These are phyloP conservation scores for Fusarium burgessii DNA, from an alignment of 2,329 filamentous ascomycete genomes.

Conservation along the genomic window DNA sequence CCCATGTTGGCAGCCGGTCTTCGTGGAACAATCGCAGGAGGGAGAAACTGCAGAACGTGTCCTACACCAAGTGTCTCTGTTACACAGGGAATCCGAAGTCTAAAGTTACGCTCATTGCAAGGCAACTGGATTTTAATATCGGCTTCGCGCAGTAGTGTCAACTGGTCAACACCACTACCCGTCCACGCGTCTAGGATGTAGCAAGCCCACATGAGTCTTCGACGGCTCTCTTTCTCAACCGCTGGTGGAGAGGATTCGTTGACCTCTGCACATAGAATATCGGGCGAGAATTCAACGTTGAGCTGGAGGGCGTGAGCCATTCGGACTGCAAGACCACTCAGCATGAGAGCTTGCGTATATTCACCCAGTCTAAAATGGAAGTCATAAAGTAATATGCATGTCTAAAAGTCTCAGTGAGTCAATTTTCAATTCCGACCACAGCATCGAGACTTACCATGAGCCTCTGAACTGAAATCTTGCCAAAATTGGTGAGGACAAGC, in stretches of 20 bases:
- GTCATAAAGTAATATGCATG: constrained; percentile 55
- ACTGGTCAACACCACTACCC: constrained; percentile 54
- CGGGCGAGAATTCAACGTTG: constrained; percentile 53
- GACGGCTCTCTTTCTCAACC: constrained; percentile 54
- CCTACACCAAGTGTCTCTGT: constrained; percentile 57
- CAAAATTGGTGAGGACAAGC: constrained; percentile 53
- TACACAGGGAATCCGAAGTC: constrained; percentile 55
- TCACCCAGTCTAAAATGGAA: constrained; percentile 56
- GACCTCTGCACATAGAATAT: constrained; percentile 54
- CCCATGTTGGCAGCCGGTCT: constrained; percentile 58
- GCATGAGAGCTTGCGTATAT: constrained; percentile 56
- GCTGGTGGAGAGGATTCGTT: constrained; percentile 50
- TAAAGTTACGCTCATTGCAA: constrained; percentile 56
- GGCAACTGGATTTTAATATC: constrained; percentile 58
- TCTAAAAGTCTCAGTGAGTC: constrained; percentile 41
- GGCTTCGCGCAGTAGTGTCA: constrained; percentile 54
- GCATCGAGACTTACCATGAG: constrained; percentile 51
- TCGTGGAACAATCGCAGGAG: constrained; percentile 54
- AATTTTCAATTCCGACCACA: background rate
- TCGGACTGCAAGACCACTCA: constrained; percentile 56
- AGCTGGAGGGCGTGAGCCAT: constrained; percentile 58
- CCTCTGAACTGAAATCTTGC: constrained; percentile 54
- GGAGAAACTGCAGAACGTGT: constrained; percentile 55
- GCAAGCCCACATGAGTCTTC: constrained; percentile 58
- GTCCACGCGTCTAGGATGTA: constrained; percentile 57